Base-by-base conservation (phyloP, 1,284 basidiomycete genomes). In the Boletus austroedulis region DNA sequence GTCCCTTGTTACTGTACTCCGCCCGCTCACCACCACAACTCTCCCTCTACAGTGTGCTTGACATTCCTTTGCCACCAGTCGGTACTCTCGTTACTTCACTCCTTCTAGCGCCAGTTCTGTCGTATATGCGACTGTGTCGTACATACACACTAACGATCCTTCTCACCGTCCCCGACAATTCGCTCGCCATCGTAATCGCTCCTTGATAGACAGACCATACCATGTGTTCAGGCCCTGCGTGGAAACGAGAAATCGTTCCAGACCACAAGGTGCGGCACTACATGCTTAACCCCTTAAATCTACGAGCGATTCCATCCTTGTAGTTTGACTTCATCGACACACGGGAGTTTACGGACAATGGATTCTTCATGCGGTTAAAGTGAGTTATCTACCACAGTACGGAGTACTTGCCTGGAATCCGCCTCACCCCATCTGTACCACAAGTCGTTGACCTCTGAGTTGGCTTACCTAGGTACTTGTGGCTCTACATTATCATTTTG, bases 271-370 rank as follows among this genome's bases (percentile, higher is more conserved):
- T 94, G 62, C 52, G 79, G 60, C 46, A 58, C 50, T 45, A 40
- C 44, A 19, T 23, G 24, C 38, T 54, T 28, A 36, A 49, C 41
- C 41, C 21, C 43, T 40, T 26, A 15, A 17, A n/a, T 31, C 43
- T 28, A 31, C 23, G 12, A 55, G 17, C 52, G 50, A 61, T 58
- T 44, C 46, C 29, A 41, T 55, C 49, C 58, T 45, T 50, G 28
- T 65, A 98, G 95, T 98, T 98, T 72, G 96, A 99, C 80, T 98
- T 98, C 73, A 85, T 99, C 73, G 94, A 98, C 74, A 89, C 90
- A 29, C 83, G 86, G 58, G 95, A 98, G 71, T 99, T 96, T 76
- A 89, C 87, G 62, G 89, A 94, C 76, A 90, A 89, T 76, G 86
- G 90, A 63, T 91, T 88, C 73, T 79, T 85, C 62, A 95, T 94